Evolutionary conservation across 1,139 yeast species (phyloP).

Genomic region (Debaryomyces sp.): DNA sequence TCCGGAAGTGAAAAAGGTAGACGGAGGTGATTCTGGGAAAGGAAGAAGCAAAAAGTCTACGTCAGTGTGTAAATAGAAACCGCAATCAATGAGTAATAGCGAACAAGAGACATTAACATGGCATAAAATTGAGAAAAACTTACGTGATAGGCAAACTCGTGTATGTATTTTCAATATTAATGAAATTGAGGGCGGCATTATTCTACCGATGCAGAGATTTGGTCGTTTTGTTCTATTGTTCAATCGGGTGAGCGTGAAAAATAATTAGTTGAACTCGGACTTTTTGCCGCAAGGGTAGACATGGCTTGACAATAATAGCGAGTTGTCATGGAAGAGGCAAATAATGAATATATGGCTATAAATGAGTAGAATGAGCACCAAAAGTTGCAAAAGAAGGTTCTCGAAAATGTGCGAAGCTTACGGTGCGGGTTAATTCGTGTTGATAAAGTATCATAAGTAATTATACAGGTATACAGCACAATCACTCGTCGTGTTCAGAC

Average conservation of each 20-base stretch:
- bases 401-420: background rate
- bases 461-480: slow-evolving; percentile 4
- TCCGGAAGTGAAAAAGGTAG: background rate
- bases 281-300: background rate
- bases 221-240: background rate
- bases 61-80: background rate
- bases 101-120: background rate
- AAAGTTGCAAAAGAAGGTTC: background rate
- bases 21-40: too few relatives aligned
- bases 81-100: background rate
- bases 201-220: background rate
- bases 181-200: background rate
- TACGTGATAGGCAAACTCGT: background rate
- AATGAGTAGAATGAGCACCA: background rate
- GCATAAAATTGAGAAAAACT: background rate
- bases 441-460: background rate
- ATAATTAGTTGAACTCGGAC: background rate
- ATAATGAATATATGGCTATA: too few relatives aligned
- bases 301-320: too few relatives aligned
- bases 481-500: slow-evolving; percentile 44
- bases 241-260: background rate
- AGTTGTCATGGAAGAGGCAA: too few relatives aligned
- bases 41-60: too few relatives aligned
- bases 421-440: background rate
- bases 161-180: background rate